Percentiles rank a stretch among this genome's conserved stretches.
phyloP scores from a whole-genome alignment of 73 alveolate genomes.

The Stentor roeselii region DNA sequence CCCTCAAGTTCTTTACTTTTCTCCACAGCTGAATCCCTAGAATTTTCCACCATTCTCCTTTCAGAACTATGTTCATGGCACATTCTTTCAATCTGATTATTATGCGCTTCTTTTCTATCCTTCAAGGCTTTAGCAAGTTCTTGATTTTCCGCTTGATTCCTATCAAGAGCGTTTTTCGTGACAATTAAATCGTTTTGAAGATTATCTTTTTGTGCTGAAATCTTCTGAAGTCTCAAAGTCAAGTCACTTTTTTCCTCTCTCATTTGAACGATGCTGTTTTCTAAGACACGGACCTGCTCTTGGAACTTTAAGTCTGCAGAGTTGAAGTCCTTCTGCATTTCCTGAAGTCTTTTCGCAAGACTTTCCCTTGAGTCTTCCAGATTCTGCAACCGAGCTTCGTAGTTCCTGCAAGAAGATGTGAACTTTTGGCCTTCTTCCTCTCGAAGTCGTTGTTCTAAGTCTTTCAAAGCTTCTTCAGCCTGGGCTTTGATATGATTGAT shows the following conservation, averaged over 20 bases:
- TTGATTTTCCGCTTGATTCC: not conserved
- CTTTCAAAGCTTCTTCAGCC: not conserved
- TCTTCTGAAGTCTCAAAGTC: not conserved
- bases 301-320: not conserved
- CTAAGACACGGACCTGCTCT: conserved; percentile 1
- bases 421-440: conserved; percentile 30
- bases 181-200: not conserved
- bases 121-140: not conserved
- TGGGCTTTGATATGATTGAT: conserved; percentile 11
- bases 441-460: conserved; percentile 15
- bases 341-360: not conserved
- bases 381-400: not conserved
- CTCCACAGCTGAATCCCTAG: not conserved
- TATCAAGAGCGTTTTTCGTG: conserved; percentile 4
- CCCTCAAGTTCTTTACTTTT: not conserved
- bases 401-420: not conserved
- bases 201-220: not conserved
- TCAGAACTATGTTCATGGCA: not conserved
- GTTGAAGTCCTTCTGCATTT: not conserved
- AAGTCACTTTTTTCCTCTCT: conserved; percentile 23
- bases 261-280: not conserved
- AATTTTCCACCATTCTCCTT: not conserved
- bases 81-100: conserved; percentile 19
- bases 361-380: conserved; percentile 27
- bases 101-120: conserved; percentile 20